These are phyloP conservation scores for Diophrys appendiculata DNA, from an alignment of 73 alveolate species.

Conservation along the genomic window DNA sequence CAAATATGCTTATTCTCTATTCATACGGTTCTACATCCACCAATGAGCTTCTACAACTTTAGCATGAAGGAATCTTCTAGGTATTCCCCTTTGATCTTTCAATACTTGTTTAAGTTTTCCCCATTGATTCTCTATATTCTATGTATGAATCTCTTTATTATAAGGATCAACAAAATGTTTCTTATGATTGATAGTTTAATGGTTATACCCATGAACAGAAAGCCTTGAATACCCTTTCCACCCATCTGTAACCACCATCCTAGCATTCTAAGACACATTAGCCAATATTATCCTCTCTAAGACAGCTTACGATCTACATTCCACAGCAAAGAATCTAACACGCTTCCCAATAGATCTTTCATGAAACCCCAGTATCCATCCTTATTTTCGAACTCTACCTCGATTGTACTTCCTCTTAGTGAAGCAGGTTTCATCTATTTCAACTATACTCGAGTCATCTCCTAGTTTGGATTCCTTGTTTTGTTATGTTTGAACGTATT, in stretches of 20 bases:
- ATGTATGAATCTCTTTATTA: background rate
- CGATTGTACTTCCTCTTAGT: constrained; percentile 7
- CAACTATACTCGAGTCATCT: background rate
- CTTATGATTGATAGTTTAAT: background rate
- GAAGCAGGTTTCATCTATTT: constrained; percentile 7
- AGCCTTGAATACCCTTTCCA: background rate
- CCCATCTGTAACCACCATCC: background rate
- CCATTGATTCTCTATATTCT: constrained; percentile 5
- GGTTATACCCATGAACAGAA: background rate
- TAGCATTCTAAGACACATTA: background rate
- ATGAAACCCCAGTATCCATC: constrained; percentile 4
- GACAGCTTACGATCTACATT: background rate
- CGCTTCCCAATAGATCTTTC: background rate
- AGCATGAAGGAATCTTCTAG: background rate
- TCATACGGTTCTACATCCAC: background rate
- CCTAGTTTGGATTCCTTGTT: background rate
- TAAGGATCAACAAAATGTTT: constrained; percentile 11
- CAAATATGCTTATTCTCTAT: background rate
- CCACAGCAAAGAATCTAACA: background rate
- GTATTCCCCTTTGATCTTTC: constrained; percentile 8
- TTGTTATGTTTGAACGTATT: background rate
- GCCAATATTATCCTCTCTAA: background rate
- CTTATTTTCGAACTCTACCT: constrained; percentile 3
- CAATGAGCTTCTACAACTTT: background rate
- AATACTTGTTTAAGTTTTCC: background rate